These are phyloP conservation scores for Sporothrix humicola DNA, from an alignment of 2,329 filamentous ascomycete genomes.

Conservation along the genomic window DNA sequence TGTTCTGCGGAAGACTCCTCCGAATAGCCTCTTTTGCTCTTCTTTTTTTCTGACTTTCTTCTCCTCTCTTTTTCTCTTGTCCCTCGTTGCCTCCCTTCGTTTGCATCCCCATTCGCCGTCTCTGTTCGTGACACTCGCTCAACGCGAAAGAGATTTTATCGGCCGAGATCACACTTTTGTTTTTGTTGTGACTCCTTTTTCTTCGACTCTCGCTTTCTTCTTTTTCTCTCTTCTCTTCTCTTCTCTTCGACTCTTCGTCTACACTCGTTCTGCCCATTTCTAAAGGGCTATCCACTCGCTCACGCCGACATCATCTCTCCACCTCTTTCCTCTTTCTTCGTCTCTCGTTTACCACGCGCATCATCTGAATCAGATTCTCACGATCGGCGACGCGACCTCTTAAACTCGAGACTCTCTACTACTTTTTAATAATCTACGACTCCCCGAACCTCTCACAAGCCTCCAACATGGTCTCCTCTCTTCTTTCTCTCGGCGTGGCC, in stretches of 20 bases:
- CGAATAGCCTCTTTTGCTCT: constrained; percentile 19
- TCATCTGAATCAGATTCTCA: background rate
- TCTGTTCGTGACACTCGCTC: constrained; percentile 31
- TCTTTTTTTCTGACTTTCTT: background rate
- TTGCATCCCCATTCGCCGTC: background rate
- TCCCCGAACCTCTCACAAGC: background rate
- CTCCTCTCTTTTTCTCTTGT: constrained; percentile 18
- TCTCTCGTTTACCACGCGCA: constrained; percentile 15
- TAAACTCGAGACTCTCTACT: background rate
- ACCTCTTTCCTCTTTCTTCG: background rate
- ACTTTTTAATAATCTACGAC: background rate
- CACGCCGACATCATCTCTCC: background rate
- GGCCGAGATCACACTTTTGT: background rate
- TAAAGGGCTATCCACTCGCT: constrained; percentile 20
- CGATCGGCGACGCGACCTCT: constrained; percentile 22
- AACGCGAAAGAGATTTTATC: constrained; percentile 24
- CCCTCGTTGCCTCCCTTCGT: constrained; percentile 17
- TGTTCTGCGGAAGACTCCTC: constrained; percentile 22
- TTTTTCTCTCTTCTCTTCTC: background rate
- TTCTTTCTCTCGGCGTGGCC: constrained; percentile 46
- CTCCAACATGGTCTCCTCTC: constrained; percentile 42
- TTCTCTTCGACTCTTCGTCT: background rate
- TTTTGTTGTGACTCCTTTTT: constrained; percentile 11
- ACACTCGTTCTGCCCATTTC: constrained; percentile 18
- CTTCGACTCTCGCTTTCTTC: background rate